Percentiles rank a stretch among this genome's conserved stretches.
These are phyloP conservation scores for Pseudogymnoascus sp. DNA, from an alignment of 2,329 filamentous ascomycete species.

Conservation along the genomic window DNA sequence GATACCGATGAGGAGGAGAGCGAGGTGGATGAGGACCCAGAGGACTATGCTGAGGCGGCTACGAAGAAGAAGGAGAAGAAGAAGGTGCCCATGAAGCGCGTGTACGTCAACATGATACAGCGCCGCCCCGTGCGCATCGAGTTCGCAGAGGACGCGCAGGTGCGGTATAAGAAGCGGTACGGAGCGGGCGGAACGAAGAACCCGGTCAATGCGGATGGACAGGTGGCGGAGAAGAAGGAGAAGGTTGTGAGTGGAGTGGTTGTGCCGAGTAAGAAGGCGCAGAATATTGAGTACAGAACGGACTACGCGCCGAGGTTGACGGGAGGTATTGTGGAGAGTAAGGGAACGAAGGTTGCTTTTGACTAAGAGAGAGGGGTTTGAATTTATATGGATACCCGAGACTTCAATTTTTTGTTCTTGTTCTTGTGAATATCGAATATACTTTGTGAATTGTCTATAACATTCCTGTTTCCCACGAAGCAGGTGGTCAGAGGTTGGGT, in stretches of 20 bases:
- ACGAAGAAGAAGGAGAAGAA: constrained; percentile 48
- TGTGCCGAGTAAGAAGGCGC: constrained; percentile 29
- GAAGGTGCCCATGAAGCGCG: constrained; percentile 58
- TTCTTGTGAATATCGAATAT: background rate
- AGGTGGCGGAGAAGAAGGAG: constrained; percentile 22
- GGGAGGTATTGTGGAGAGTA: constrained; percentile 67
- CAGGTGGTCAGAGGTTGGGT: background rate
- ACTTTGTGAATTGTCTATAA: background rate
- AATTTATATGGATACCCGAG: constrained; percentile 2
- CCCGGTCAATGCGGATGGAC: constrained; percentile 16
- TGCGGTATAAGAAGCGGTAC: constrained; percentile 88
- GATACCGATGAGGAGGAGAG: constrained; percentile 28
- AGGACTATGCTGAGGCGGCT: constrained; percentile 32
- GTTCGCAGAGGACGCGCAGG: constrained; percentile 84
- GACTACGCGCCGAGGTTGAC: constrained; percentile 55
- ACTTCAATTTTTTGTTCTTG: background rate
- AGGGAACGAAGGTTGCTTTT: constrained; percentile 77
- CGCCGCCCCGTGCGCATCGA: constrained; percentile 80
- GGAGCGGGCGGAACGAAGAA: constrained; percentile 58
- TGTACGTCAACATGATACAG: constrained; percentile 79
- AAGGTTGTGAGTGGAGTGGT: constrained; percentile 15
- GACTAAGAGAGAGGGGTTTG: background rate
- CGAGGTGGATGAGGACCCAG: constrained; percentile 23
- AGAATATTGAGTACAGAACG: constrained; percentile 39
- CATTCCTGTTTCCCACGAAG: background rate